These are phyloP conservation scores for Cynara cardunculus DNA, from an alignment of 129 eudicot genomes.

Conservation along the genomic window DNA sequence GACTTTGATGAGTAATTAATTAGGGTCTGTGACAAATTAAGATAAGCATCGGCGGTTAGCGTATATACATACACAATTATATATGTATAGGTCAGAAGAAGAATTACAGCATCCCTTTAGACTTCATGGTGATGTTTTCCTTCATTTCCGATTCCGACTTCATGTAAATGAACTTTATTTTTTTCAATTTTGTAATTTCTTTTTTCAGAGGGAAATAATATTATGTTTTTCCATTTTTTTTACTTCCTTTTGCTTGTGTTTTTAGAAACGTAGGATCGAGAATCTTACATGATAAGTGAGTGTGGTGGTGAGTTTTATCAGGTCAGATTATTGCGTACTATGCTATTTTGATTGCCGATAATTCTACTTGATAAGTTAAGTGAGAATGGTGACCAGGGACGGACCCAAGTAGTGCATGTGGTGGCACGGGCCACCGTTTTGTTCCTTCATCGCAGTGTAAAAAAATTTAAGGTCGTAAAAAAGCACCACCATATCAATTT, in stretches of 20 bases:
- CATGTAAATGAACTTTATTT: neutral
- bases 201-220: neutral
- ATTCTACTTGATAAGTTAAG: neutral
- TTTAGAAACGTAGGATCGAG: too few species aligned
- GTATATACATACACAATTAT: neutral
- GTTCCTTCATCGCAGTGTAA: too few species aligned
- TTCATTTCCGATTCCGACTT: neutral
- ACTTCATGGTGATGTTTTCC: neutral
- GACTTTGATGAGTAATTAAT: neutral
- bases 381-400: neutral
- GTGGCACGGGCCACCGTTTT: too few species aligned
- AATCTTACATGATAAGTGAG: too few species aligned
- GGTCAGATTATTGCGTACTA: too few species aligned
- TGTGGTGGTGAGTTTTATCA: too few species aligned
- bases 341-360: neutral
- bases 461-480: too few species aligned
- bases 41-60: slow-evolving; percentile 6
- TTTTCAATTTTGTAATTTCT: neutral
- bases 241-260: slow-evolving; percentile 4
- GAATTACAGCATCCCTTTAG: neutral
- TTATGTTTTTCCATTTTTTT: slow-evolving; percentile 1
- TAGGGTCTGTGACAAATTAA: neutral
- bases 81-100: neutral
- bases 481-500: too few species aligned
- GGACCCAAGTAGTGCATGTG: too few species aligned